A percentile compares a stretch with the other conserved stretches of the same genome.
These are phyloP conservation scores for Penicillium aurantiogriseum DNA, from an alignment of 2,329 filamentous ascomycete species.

Conservation along the genomic window DNA sequence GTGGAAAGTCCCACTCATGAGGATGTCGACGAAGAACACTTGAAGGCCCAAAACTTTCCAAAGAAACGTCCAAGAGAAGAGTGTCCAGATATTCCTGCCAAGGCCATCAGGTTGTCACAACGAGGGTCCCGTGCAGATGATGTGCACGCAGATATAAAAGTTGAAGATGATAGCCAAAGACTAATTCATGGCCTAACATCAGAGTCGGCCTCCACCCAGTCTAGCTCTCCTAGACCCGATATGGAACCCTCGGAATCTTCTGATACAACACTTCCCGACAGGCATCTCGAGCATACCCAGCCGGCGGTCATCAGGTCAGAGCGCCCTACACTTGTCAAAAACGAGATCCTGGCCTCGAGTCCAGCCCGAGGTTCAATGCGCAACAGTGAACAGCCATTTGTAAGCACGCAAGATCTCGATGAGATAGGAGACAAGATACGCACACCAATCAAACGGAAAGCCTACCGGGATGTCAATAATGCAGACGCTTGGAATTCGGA, in stretches of 20 bases:
- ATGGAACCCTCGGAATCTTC: slow-evolving; percentile 7
- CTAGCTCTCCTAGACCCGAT: slow-evolving; percentile 7
- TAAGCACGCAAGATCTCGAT: slow-evolving; percentile 63
- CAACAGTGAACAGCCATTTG: slow-evolving; percentile 28
- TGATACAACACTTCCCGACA: background rate
- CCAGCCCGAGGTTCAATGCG: slow-evolving; percentile 20
- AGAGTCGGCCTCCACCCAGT: slow-evolving; percentile 20
- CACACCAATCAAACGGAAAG: slow-evolving; percentile 42
- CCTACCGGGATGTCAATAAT: slow-evolving; percentile 5
- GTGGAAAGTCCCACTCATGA: slow-evolving; percentile 7
- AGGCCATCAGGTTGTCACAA: background rate
- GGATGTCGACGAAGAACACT: background rate
- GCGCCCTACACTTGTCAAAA: slow-evolving; percentile 33
- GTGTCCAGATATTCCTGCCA: background rate
- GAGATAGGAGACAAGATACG: slow-evolving; percentile 43
- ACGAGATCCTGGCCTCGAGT: slow-evolving; percentile 37
- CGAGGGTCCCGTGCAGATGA: background rate
- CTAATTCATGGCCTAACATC: background rate
- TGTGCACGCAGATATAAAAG: background rate
- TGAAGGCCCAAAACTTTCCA: background rate
- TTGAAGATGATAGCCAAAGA: slow-evolving; percentile 4
- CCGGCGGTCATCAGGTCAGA: slow-evolving; percentile 6
- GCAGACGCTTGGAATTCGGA: background rate
- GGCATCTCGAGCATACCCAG: background rate
- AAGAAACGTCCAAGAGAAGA: slow-evolving; percentile 5